Evolutionary conservation across 768 basidiomycete species (phyloP).

Genomic region (Lactifluus pinguis): DNA sequence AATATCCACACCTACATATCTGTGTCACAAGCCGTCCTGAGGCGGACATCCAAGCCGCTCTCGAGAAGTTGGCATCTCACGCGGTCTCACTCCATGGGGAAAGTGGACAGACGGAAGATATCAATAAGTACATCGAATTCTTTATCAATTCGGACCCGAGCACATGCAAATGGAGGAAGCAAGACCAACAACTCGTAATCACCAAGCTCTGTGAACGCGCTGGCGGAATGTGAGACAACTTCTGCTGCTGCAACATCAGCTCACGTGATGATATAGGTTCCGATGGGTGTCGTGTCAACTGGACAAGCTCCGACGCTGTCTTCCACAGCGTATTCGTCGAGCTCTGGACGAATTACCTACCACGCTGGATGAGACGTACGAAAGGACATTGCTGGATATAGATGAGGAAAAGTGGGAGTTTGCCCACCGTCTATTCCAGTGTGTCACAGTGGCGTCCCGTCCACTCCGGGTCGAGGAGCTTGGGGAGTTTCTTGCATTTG

Average conservation of each 20-base stretch:
- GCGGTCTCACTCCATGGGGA: background rate
- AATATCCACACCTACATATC: too few species aligned
- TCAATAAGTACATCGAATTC: background rate
- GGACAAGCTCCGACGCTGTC: background rate
- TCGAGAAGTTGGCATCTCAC: background rate
- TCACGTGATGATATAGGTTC: background rate
- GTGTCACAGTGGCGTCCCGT: background rate
- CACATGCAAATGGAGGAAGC: background rate
- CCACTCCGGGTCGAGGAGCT: background rate
- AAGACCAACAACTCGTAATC: background rate
- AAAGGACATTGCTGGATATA: background rate
- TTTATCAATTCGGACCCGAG: background rate
- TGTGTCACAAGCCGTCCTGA: too few species aligned
- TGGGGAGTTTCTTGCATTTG: background rate
- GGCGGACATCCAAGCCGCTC: too few species aligned
- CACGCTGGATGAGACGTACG: background rate
- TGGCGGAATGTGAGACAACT: background rate
- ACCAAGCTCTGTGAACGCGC: background rate
- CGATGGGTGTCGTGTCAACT: background rate
- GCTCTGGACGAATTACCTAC: background rate
- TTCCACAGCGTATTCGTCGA: too few species aligned
- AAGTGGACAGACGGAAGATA: background rate
- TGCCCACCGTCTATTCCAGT: background rate
- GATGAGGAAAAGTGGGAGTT: background rate
- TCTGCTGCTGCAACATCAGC: background rate